Conservation (phyloP, 75 land plant genomes). For the Cunninghamia lanceolata region DNA sequence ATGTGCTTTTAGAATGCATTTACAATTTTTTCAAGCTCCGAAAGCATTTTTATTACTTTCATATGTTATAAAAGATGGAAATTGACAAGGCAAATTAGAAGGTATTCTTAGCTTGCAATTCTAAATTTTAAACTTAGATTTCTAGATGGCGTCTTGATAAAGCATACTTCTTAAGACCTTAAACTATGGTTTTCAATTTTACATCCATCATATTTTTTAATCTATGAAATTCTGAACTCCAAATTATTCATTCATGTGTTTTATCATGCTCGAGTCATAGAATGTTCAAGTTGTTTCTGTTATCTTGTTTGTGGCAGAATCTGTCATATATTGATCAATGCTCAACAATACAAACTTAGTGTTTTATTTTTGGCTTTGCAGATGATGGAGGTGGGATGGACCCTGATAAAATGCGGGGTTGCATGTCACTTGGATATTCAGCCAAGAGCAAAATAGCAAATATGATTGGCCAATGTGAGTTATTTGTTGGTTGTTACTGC, state of each 20-base stretch:
- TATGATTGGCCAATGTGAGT: slow-evolving; percentile 89
- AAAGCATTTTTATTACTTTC: neutral
- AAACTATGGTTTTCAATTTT: neutral
- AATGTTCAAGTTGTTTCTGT: neutral
- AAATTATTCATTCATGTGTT: neutral
- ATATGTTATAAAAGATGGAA: neutral
- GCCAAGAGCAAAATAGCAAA: slow-evolving; percentile 79
- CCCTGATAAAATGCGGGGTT: slow-evolving; percentile 82
- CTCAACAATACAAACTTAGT: neutral
- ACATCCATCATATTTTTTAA: neutral
- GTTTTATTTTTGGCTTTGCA: slow-evolving; percentile 21
- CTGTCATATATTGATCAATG: neutral
- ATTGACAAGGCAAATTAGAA: neutral
- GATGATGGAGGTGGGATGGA: slow-evolving; percentile 99
- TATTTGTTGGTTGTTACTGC: neutral
- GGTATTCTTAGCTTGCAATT: neutral
- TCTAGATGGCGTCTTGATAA: neutral
- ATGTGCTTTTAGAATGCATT: too few species aligned
- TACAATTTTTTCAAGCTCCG: too few species aligned
- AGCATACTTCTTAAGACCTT: neutral
- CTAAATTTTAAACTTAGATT: neutral
- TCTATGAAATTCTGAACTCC: neutral
- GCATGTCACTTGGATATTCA: slow-evolving; percentile 97
- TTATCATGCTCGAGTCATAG: neutral
- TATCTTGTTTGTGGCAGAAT: neutral